Evolutionary conservation across 176 grass and related monocot genomes (phyloP).

Genomic region (Poa annua): DNA sequence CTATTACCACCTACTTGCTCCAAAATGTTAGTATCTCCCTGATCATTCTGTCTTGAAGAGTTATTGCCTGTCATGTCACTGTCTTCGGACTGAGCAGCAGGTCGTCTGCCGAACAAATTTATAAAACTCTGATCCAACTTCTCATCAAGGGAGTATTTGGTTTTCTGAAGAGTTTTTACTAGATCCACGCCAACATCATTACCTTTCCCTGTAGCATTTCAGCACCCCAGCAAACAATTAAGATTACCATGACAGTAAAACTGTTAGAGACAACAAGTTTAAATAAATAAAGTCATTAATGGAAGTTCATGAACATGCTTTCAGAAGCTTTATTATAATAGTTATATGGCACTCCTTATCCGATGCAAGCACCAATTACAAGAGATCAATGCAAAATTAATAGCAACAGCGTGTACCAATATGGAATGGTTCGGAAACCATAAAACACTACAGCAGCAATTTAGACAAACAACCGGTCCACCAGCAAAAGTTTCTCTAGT

Average conservation of each 20-base stretch:
- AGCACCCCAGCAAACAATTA: constrained; percentile 37
- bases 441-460: not conserved
- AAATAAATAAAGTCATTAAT: not conserved
- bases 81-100: constrained; percentile 37
- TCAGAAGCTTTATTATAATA: constrained; percentile 26
- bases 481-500: constrained; percentile 10
- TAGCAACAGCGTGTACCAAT: not conserved
- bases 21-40: constrained; percentile 25
- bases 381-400: constrained; percentile 6
- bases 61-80: constrained; percentile 32
- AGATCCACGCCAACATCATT: constrained; percentile 72
- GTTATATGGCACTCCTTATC: not conserved
- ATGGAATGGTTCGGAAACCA: constrained; percentile 28
- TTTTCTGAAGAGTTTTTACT: constrained; percentile 91
- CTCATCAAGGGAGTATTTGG: constrained; percentile 82
- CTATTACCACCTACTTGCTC: constrained; percentile 49
- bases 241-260: constrained; percentile 8
- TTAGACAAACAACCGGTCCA: constrained; percentile 18
- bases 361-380: not conserved
- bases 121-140: constrained; percentile 94
- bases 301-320: not conserved
- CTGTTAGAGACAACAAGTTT: not conserved
- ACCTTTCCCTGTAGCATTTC: constrained; percentile 60
- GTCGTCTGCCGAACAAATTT: constrained; percentile 65
- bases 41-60: constrained; percentile 35